Percentiles rank a stretch among this genome's conserved stretches.
phyloP scores from a whole-genome alignment of 495 filamentous ascomycete genomes.

The Durotheca rogersii region DNA sequence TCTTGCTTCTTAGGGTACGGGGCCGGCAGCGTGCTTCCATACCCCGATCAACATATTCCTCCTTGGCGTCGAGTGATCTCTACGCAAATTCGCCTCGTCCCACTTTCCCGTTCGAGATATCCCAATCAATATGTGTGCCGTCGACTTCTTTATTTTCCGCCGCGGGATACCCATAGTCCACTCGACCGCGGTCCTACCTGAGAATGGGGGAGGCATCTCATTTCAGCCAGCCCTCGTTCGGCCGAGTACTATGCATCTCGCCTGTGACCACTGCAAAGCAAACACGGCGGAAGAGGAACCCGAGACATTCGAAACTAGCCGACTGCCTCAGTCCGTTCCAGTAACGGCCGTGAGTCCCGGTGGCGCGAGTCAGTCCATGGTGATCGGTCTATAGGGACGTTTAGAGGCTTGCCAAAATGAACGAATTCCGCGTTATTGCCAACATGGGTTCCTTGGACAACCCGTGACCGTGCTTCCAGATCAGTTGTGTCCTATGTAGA shows the following conservation, averaged over 20 bases:
- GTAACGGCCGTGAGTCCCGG: constrained; percentile 13
- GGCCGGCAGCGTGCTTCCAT: not conserved
- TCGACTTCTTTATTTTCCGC: constrained; percentile 10
- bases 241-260: constrained; percentile 28
- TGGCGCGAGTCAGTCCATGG: not conserved
- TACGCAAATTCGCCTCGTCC: constrained; percentile 12
- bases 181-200: constrained; percentile 1
- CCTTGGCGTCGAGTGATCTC: constrained; percentile 8
- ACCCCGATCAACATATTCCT: constrained; percentile 1
- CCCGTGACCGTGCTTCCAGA: too few species aligned
- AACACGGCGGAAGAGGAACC: constrained; percentile 9
- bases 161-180: constrained; percentile 4
- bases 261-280: constrained; percentile 19
- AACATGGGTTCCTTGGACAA: too few species aligned
- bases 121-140: constrained; percentile 7
- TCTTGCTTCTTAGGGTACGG: constrained; percentile 14
- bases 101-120: constrained; percentile 12
- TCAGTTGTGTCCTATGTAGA: too few species aligned
- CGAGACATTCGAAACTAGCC: constrained; percentile 24
- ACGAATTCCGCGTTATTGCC: too few species aligned
- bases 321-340: constrained; percentile 18
- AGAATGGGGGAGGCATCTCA: constrained; percentile 1
- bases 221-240: constrained; percentile 3
- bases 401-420: too few species aligned
- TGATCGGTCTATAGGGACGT: too few species aligned